Evolutionary conservation across 2,329 filamentous ascomycete species (phyloP), one percentile per base, ranked within the genome.

Genomic region (Bimuria novae-zelandiae): DNA sequence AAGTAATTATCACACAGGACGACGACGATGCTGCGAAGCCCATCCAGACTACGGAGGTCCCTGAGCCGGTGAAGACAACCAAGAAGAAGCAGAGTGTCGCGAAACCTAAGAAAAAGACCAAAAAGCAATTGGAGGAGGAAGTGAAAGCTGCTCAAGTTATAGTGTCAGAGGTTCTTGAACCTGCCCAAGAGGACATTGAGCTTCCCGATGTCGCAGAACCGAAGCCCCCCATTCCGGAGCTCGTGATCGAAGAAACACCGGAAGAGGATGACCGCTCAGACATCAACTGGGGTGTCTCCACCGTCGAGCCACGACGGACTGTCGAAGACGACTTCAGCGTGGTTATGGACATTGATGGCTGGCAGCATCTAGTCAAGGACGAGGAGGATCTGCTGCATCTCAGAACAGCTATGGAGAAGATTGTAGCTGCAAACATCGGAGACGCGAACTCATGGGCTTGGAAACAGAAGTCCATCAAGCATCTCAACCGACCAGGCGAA

Each of bases 91-190:
- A 43, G 58, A 73, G 74, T 54, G 70, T 82, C 61, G 66, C 74
- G 1, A 83, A 84, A 70, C 84, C 81, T 3, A 90, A 90, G 78
- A 90, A 84, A 77, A 91, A 89, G 73, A 84, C 87, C 0, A 92
- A 92, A 79, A 92, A 90, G 71, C 86, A 92, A 66, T 71, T 89
- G 2, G 82, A 88, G 40, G 86, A 89, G 66, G 69, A 75, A 54
- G 68, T 69, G 8, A 72, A 76, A 61, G 65, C 67, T 49, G 64
- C 65, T 3, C 67, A 75, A 51, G 59, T 65, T 23, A 68, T 74
- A 25, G 55, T 68, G 19, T 63, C 80, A 16, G 80, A 84, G 57
- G 59, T 60, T 30, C 76, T 86, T 33, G 44, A 47, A 57, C 74
- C 77, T 2, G 70, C 68, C 22, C 71, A 67, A 14, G 70, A 72